Evolutionary conservation across 1,139 yeast genomes (phyloP).

Genomic region (Suhomyces coccinellae): DNA sequence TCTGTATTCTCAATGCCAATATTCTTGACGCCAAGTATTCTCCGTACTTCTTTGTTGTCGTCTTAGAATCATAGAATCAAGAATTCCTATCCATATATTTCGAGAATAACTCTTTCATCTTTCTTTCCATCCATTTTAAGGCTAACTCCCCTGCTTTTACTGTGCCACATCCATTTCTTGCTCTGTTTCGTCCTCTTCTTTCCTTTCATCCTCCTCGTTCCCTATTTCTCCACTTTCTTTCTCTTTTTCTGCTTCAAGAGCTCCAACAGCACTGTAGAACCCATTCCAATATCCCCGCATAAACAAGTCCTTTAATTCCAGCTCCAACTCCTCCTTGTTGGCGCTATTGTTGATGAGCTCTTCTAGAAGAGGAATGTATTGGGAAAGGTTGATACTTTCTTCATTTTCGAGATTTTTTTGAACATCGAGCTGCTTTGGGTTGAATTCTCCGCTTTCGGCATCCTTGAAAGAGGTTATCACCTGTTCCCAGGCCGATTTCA

Average conservation of each 20-base stretch:
- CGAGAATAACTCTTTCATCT: too few relatives aligned
- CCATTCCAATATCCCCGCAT: slow-evolving; percentile 41
- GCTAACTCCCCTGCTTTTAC: not conserved
- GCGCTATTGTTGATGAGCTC: slow-evolving; percentile 1
- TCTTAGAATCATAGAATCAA: too few relatives aligned
- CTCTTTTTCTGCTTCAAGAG: not conserved
- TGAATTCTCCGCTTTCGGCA: slow-evolving; percentile 10
- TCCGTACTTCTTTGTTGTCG: too few relatives aligned
- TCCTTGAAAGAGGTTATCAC: slow-evolving; percentile 1
- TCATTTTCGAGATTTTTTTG: not conserved
- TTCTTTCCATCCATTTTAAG: too few relatives aligned
- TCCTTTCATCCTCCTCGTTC: not conserved
- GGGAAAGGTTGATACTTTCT: slow-evolving; percentile 2
- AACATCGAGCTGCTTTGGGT: not conserved
- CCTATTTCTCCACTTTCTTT: not conserved
- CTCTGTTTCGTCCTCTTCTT: not conserved
- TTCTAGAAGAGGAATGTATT: slow-evolving; percentile 6
- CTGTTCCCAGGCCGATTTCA: not conserved
- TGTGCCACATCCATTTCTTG: not conserved
- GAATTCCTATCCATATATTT: too few relatives aligned
- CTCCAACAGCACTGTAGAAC: slow-evolving; percentile 23
- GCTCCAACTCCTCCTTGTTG: slow-evolving; percentile 17
- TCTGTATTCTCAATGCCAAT: too few relatives aligned
- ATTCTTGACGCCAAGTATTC: too few relatives aligned
- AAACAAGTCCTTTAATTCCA: slow-evolving; percentile 26